Conservation (phyloP, 495 filamentous ascomycete species). For the Hypoxylon intermedium region DNA sequence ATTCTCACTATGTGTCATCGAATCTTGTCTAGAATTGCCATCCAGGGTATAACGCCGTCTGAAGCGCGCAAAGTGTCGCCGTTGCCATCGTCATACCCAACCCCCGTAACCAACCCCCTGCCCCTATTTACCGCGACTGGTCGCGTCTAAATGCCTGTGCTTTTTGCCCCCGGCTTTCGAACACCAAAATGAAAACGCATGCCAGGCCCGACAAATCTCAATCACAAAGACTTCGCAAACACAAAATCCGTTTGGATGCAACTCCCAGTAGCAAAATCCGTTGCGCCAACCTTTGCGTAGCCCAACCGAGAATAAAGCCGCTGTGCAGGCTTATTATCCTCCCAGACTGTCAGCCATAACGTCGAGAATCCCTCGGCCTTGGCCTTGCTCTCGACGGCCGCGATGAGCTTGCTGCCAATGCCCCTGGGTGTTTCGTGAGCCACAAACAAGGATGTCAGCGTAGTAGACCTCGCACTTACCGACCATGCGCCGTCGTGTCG, state of each 20-base stretch:
- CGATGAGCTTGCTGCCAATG: constrained; percentile 44
- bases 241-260: constrained; percentile 48
- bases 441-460: too few relatives aligned
- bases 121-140: too few relatives aligned
- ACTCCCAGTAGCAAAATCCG: constrained; percentile 44
- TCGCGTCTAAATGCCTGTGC: not conserved
- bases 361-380: constrained; percentile 43
- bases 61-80: too few relatives aligned
- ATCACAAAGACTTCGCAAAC: constrained; percentile 7
- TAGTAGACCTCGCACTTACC: too few relatives aligned
- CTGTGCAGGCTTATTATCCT: constrained; percentile 45
- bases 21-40: too few relatives aligned
- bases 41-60: too few relatives aligned
- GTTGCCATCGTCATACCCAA: too few relatives aligned
- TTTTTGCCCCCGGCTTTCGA: not conserved
- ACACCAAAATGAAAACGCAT: not conserved
- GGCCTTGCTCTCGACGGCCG: constrained; percentile 41
- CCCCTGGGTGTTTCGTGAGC: too few relatives aligned
- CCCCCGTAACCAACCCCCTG: too few relatives aligned
- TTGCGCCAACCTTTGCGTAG: constrained; percentile 40
- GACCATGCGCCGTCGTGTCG: constrained; percentile 39
- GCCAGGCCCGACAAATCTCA: not conserved
- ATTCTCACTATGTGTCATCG: too few relatives aligned
- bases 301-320: constrained; percentile 46
- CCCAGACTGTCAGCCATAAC: constrained; percentile 55